Evolutionary conservation across 108 stramenopile genomes (phyloP).

Genomic region (Chaetoceros tenuissimus): DNA sequence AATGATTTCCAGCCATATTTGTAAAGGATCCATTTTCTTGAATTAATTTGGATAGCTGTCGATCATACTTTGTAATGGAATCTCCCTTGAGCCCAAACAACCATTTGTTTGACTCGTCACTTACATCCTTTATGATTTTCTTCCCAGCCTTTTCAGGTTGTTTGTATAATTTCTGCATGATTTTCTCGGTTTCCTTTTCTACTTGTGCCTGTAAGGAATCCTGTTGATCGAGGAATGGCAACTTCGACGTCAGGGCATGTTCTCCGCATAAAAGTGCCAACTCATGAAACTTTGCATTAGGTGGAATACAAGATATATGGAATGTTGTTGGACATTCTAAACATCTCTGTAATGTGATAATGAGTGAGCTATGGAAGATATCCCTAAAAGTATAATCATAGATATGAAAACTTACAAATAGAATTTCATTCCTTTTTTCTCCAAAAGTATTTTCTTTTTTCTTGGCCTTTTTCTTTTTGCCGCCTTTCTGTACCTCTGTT

Average conservation of each 20-base stretch:
- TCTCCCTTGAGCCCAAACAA: background rate
- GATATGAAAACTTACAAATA: constrained; percentile 13
- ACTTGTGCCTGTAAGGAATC: constrained; percentile 38
- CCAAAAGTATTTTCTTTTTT: constrained; percentile 21
- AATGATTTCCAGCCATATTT: background rate
- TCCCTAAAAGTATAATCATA: background rate
- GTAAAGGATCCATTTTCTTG: background rate
- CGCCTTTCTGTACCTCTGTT: constrained; percentile 13
- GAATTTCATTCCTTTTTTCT: constrained; percentile 35
- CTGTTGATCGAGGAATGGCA: constrained; percentile 61
- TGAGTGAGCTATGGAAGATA: background rate
- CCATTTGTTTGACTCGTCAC: background rate
- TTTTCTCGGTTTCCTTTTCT: constrained; percentile 35
- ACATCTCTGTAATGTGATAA: constrained; percentile 42
- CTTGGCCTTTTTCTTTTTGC: constrained; percentile 20
- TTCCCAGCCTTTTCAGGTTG: background rate
- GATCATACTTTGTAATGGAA: background rate
- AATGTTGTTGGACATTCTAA: constrained; percentile 76
- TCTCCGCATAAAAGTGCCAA: constrained; percentile 78
- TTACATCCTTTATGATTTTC: background rate
- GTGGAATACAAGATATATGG: constrained; percentile 86
- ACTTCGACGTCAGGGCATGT: constrained; percentile 52
- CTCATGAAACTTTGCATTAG: constrained; percentile 66
- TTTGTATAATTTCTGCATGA: background rate
- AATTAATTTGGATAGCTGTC: background rate